A percentile compares a stretch with the other conserved stretches of the same genome.
phyloP scores from a whole-genome alignment of 73 alveolate species.

The Urostyla sp. region DNA sequence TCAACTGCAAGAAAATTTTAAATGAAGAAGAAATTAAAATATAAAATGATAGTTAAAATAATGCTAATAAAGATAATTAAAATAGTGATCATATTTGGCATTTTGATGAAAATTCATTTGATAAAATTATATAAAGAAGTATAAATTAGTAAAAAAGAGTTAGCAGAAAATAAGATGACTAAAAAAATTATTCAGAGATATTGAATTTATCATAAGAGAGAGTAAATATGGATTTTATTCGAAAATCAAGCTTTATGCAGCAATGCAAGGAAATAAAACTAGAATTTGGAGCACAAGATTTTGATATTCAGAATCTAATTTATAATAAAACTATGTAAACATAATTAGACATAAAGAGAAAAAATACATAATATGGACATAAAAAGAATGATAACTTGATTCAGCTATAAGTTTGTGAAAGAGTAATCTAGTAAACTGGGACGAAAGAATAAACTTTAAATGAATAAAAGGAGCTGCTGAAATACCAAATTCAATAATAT shows the following conservation, averaged over 20 bases:
- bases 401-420: no score
- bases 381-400: background rate
- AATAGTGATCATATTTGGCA: background rate
- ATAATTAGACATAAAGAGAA: background rate
- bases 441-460: no score
- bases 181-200: no score
- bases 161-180: background rate
- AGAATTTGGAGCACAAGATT: slow-evolving; percentile 2
- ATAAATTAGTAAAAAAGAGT: no score
- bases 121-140: no score
- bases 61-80: background rate
- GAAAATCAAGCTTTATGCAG: slow-evolving; percentile 8
- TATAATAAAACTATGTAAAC: background rate
- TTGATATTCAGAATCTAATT: background rate
- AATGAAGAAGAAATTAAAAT: background rate
- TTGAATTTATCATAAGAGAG: background rate
- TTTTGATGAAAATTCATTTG: background rate
- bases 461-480: no score
- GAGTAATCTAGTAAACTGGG: no score
- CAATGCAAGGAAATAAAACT: slow-evolving; percentile 9
- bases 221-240: background rate
- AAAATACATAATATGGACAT: background rate
- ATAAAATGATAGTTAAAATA: background rate
- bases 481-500: no score
- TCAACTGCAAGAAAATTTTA: slow-evolving; percentile 5